These are phyloP conservation scores for Gnomoniopsis sp. DNA, from an alignment of 2,329 filamentous ascomycete genomes.

Conservation along the genomic window DNA sequence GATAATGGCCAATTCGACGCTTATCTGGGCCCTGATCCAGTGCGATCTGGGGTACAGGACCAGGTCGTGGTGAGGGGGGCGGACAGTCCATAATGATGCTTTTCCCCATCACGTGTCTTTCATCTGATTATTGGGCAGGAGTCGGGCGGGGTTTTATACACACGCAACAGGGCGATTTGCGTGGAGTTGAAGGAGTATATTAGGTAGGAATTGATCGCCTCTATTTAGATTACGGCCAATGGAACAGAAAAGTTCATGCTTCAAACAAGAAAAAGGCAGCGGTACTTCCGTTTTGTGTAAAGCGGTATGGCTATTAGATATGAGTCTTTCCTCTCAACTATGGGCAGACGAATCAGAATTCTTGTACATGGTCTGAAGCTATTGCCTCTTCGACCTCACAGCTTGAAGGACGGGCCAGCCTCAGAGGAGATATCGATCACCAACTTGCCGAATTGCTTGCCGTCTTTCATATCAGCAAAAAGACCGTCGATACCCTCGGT, in stretches of 20 bases:
- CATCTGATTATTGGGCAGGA: conserved; percentile 10
- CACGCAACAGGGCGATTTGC: conserved; percentile 8
- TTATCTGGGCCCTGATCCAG: neutral
- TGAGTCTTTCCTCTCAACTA: neutral
- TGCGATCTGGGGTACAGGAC: neutral
- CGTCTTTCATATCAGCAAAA: conserved; percentile 85
- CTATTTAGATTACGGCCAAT: conserved; percentile 14
- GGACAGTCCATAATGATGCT: neutral
- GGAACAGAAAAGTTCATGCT: conserved; percentile 16
- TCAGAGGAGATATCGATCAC: conserved; percentile 65
- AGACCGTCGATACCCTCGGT: conserved; percentile 74
- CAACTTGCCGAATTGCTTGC: conserved; percentile 87
- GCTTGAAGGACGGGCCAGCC: conserved; percentile 21
- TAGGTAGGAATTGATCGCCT: conserved; percentile 1
- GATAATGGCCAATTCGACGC: neutral
- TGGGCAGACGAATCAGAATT: neutral
- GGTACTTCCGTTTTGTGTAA: neutral
- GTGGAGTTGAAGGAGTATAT: conserved; percentile 19
- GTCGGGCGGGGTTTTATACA: conserved; percentile 9
- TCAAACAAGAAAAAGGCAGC: neutral
- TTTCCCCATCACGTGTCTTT: neutral
- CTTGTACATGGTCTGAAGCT: neutral
- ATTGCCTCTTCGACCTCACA: conserved; percentile 13
- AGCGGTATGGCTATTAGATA: neutral
- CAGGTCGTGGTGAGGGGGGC: neutral